phyloP scores from a whole-genome alignment of 2,329 filamentous ascomycete genomes.

The Zymoseptoria brevis region DNA sequence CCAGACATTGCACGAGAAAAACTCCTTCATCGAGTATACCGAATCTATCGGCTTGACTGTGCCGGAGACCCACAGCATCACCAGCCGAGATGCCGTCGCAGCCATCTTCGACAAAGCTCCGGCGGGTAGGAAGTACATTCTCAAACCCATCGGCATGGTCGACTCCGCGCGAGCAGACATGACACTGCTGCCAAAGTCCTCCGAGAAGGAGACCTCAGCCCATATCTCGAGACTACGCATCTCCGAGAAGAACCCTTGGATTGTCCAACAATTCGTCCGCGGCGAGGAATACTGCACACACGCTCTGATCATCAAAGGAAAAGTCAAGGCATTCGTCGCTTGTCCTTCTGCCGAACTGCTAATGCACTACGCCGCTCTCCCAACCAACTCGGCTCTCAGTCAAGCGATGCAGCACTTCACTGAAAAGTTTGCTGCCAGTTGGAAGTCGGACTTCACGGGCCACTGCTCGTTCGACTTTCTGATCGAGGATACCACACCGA shows the following conservation, averaged over 20 bases:
- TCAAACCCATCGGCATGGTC: constrained; percentile 59
- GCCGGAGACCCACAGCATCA: constrained; percentile 44
- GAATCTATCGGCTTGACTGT: constrained; percentile 43
- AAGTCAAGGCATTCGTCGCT: constrained; percentile 58
- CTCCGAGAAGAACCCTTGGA: constrained; percentile 50
- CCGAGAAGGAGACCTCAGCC: constrained; percentile 45
- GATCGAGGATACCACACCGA: constrained; percentile 37
- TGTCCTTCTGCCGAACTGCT: constrained; percentile 55
- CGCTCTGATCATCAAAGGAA: constrained; percentile 56
- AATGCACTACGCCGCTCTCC: constrained; percentile 59
- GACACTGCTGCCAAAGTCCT: constrained; percentile 55
- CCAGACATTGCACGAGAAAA: constrained; percentile 54
- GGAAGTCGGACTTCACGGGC: constrained; percentile 51
- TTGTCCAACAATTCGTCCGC: constrained; percentile 61
- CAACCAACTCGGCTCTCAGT: constrained; percentile 46
- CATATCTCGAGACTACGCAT: constrained; percentile 50
- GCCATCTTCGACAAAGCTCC: constrained; percentile 4
- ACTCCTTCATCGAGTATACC: constrained; percentile 55
- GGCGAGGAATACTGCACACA: constrained; percentile 65
- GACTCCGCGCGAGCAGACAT: constrained; percentile 53
- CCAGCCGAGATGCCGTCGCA: constrained; percentile 25
- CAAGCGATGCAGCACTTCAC: constrained; percentile 60
- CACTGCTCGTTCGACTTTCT: constrained; percentile 68
- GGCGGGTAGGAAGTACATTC: constrained; percentile 47
- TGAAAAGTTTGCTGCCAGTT: constrained; percentile 45